Base-by-base conservation (phyloP, 2,329 filamentous ascomycete species). In the Rachicladosporium sp. region DNA sequence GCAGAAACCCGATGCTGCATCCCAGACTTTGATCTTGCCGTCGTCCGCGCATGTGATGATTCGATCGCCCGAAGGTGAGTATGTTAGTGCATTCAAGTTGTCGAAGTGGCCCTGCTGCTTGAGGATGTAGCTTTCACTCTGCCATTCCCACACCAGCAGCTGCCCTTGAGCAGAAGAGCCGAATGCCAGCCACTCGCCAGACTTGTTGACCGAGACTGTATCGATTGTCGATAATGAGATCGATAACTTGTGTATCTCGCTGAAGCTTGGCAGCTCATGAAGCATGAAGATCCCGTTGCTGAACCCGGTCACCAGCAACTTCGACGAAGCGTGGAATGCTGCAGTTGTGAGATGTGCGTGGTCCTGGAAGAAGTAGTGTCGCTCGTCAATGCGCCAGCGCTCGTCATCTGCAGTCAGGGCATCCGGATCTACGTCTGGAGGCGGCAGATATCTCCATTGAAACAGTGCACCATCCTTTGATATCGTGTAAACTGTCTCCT, bases 61-160 rank as follows among this genome's bases (percentile, higher is more conserved):
- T 31, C 83, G 80, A 55, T 93, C 85, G 4, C 91, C 89, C 54
- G 95, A 89, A 0, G 91, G 88, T 4, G 91, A 89, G 62, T 96
- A 98, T 6, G 83, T 81, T 3, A 98, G 70, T 1, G 87, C 76
- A 61, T 96, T 96, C 76, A 96, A 88, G 2, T 86, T 82, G 59
- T 98, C 91, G 48, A 94, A 88, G 62, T 98, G 91, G 0, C 89
- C 91, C 61, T 96, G 91, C 57, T 98, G 91, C 64, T 98, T 98
- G 35, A 98, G 69, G 43, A 98, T 93, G 61, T 98, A 98, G 4
- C 89, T 96, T 62, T 98, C 93, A 0, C 91, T 98, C 58, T 96
- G 89, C 88, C 93, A 98, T 60, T 98, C 91, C 91, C 91, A 98
- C 3, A 98, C 91, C 3, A 98, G 67, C n/a, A 98, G 70, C 58